Base-by-base conservation (phyloP, 768 basidiomycete species). In the Scleroderma citrinum region DNA sequence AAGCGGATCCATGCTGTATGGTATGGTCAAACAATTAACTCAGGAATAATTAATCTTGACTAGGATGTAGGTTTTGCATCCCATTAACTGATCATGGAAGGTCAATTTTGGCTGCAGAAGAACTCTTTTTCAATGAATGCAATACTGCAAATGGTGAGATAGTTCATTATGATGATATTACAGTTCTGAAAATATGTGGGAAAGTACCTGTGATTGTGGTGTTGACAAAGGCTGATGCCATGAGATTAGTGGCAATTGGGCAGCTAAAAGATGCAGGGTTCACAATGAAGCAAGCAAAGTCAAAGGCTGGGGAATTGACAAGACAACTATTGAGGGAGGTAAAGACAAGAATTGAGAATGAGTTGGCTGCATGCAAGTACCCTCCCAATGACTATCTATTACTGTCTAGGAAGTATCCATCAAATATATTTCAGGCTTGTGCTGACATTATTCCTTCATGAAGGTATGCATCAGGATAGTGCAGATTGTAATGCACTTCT, bases 1-100 rank as follows among this genome's bases (percentile, higher is more conserved):
- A 49, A 69, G 24, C 64, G 63, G 30, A 38, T 75, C 11, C 71
- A 74, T 60, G 70, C 55, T 0, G 72, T 74, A 21, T 75, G 72
- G 72, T 70, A 44, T 20, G 54, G 32, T 37, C 8, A 29, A 16
- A 6, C 48, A 23, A 49, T 6, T n/a, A 2, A 1, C 31, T 49
- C 19, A n/a, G n/a, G n/a, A n/a, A n/a, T 6, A 29, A 8, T 42
- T 6, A 37, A 13, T 29, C 14, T 16, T 26, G 39, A 16, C 17
- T 36, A 47, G 44, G 26, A n/a, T 14, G 20, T 47, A 74, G 73
- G 73, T 74, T 66, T 45, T 74, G 73, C 47, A 61, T 74, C 44
- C 55, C 56, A 2, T 61, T 64, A 43, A 53, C 66, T 49, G 54
- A 56, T 1, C 19, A 40, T 38, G 44, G 47, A 17, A 49, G 72